Base-by-base conservation (phyloP, 495 filamentous ascomycete species). In the Penicillium subrubescens region DNA sequence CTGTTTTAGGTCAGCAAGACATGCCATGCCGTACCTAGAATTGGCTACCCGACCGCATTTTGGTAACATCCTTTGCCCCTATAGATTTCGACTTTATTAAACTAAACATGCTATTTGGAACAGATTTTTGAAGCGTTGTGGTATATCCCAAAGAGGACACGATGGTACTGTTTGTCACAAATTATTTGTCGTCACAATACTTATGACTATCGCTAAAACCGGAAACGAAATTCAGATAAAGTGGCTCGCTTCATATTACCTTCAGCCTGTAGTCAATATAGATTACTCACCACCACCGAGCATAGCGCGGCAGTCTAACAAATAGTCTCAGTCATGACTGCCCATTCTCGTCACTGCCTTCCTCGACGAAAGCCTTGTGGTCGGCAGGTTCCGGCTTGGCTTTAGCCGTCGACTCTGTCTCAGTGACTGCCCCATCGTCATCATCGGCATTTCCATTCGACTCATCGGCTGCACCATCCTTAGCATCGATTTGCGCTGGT, bases 351-450 rank as follows among this genome's bases (percentile, higher is more conserved):
- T 67, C 48, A 17, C 48, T 41, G 3, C 29, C 70, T 33, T 75
- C 66, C 39, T 77, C 68, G 25, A 73, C 63, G 59, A 25, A 66
- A 37, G 67, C 70, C 23, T 63, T 29, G 8, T 43, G 56, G 37
- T 60, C 44, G 1, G 59, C 58, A 27, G 35, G 37, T n/a, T 66
- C 37, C 6, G 44, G 10, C 27, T 67, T 70, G 17, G 64, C 33
- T 17, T 64, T 61, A 0, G 53, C 43, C 6, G 59, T 70, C 12
- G 63, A 63, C 59, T 67, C 67, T 5, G 65, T 73, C 55, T 74
- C 62, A 2, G 63, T 71, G 10, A 50, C 57, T 51, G 56, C 57
- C 2, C 60, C 67, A 15, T 71, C 69, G 17, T 71, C 67, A 8
- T 69, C 60, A 27, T 59, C 69, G 21, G 55, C 23, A 31, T 56